These are phyloP conservation scores for Neurospora terricola DNA, from an alignment of 495 filamentous ascomycete genomes.

Conservation along the genomic window DNA sequence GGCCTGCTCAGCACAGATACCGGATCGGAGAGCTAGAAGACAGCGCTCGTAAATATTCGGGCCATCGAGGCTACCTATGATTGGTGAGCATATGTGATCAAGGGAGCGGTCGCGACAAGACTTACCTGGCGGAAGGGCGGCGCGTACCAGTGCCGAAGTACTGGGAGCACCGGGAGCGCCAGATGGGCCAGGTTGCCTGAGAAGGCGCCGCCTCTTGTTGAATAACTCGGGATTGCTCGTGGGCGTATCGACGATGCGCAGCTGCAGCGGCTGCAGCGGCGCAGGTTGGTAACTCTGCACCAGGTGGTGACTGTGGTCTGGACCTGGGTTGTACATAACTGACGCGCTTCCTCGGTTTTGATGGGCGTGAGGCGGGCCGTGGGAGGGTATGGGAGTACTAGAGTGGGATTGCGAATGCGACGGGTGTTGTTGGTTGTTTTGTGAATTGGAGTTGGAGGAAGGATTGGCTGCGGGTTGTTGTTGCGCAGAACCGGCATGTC, in stretches of 20 bases:
- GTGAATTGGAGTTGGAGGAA: constrained; percentile 19
- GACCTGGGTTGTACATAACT: constrained; percentile 21
- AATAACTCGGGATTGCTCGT: constrained; percentile 56
- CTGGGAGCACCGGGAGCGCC: constrained; percentile 15
- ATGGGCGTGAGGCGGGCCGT: constrained; percentile 15
- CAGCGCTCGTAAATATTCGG: constrained; percentile 86
- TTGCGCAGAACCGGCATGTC: constrained; percentile 40
- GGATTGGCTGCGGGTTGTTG: constrained; percentile 26
- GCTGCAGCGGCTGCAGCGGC: constrained; percentile 42
- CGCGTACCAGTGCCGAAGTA: constrained; percentile 9
- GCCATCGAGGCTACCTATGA: constrained; percentile 50
- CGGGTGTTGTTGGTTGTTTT: constrained; percentile 15
- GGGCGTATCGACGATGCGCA: constrained; percentile 62
- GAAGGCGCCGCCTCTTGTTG: constrained; percentile 32
- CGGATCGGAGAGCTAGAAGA: constrained; percentile 67
- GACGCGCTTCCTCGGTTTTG: constrained; percentile 29
- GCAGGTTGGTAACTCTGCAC: constrained; percentile 51
- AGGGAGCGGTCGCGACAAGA: not conserved
- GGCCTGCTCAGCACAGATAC: constrained; percentile 69
- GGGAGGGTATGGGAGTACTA: constrained; percentile 7
- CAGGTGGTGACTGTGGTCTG: constrained; percentile 37
- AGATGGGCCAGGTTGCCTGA: constrained; percentile 15
- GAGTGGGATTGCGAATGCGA: constrained; percentile 11
- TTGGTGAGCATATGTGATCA: constrained; percentile 7
- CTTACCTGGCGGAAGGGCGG: constrained; percentile 19